Base-by-base conservation (phyloP, 1,139 yeast species). In the Debaryomycetaceae sp. region DNA sequence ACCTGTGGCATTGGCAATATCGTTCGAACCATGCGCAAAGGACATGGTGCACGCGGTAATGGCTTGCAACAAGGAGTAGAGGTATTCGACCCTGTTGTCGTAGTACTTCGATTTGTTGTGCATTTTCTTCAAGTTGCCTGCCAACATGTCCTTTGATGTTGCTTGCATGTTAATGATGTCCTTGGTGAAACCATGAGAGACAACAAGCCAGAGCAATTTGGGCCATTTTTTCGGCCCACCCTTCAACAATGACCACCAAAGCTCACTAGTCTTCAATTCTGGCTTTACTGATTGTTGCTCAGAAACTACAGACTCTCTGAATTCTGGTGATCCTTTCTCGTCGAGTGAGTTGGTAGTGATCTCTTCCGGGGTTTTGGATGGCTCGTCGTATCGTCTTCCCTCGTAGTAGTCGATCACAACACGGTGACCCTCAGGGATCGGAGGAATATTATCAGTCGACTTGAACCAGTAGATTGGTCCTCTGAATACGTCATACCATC, bases 1-100 rank as follows among this genome's bases (percentile, higher is more conserved):
- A 53, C 89, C 93, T 34, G 87, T 80, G 37, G 93, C 91, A 57
- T 85, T 85, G 42, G 91, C 77, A 53, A 86, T 83, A 66, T 85
- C 95, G 60, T 85, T 86, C 38, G 93, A 84, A 50, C 95, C 89
- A 58, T 85, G 95, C 14, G 91, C 88, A 63, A 85, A 84, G 5
- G 91, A 84, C 84, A 85, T 85, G 49, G 90, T 85, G 57, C 84
- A 78, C 22, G 95, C 91, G 43, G 91, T 85, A 49, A 85, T 67
- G 42, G 81, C 85, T 66, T 85, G 95, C 47, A 84, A 70, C 53
- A 85, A 70, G 5, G 93, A 81, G 65, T 80, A 85, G 55, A 85
- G 67, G 63, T 76, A 84, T 65, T 85, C 95, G 48, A 83, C 71
- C 65, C 81, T 81, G 75, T 81, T 82, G 62, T 84, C 88, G 64